Evolutionary conservation across 2,329 filamentous ascomycete genomes (phyloP).

Genomic region (Balansia obtecta): DNA sequence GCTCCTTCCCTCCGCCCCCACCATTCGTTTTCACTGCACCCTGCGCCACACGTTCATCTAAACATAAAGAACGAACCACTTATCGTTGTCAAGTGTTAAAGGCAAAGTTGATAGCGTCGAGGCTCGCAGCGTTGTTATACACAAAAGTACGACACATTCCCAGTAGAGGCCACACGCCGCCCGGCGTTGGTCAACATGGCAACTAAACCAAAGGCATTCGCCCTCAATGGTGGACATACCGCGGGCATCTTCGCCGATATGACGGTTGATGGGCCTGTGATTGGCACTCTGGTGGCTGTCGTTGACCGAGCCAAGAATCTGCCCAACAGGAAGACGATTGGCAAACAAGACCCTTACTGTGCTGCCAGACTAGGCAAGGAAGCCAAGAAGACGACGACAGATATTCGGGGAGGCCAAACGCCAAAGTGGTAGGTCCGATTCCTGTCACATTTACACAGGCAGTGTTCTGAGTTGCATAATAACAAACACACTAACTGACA

Average conservation of each 20-base stretch:
- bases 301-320: constrained; percentile 94
- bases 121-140: constrained; percentile 5
- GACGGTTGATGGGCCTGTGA: constrained; percentile 81
- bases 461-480: too few relatives aligned
- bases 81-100: not conserved
- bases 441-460: not conserved
- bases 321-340: constrained; percentile 92
- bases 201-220: constrained; percentile 39
- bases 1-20: not conserved
- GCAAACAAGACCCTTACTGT: constrained; percentile 97
- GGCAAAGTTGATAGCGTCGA: not conserved
- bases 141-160: not conserved
- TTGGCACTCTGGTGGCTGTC: constrained; percentile 84
- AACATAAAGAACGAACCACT: constrained; percentile 5
- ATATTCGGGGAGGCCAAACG: constrained; percentile 88
- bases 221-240: constrained; percentile 59
- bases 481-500: constrained; percentile 7
- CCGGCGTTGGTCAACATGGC: constrained; percentile 27
- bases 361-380: constrained; percentile 89
- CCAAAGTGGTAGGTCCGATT: constrained; percentile 63
- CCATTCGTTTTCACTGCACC: not conserved
- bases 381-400: constrained; percentile 91
- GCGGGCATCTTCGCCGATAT: constrained; percentile 92
- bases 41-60: constrained; percentile 7
- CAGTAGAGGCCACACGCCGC: not conserved